Conservation (phyloP, 495 filamentous ascomycete genomes). For the Aspergillus nanangensis region DNA sequence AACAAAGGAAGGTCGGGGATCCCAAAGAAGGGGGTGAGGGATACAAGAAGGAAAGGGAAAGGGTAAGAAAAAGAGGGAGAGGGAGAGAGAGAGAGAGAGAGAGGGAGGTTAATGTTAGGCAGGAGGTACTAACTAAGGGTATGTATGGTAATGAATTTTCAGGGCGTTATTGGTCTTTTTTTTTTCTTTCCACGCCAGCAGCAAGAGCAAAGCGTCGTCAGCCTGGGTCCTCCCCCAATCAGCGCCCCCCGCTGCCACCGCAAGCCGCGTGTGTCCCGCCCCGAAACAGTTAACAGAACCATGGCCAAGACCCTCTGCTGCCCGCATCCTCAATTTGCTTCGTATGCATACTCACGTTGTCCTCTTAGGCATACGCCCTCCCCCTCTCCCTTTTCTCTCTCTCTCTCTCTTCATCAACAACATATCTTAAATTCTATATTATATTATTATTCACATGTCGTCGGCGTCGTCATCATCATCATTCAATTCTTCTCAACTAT, state of each 20-base stretch:
- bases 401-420: too few species aligned
- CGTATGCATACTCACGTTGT: not conserved
- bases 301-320: conserved; percentile 27
- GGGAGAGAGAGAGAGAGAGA: conserved; percentile 2
- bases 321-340: conserved; percentile 9
- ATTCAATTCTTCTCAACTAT: too few species aligned
- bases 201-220: conserved; percentile 42
- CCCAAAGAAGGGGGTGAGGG: conserved; percentile 2
- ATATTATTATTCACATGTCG: too few species aligned
- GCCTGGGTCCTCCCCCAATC: conserved; percentile 38
- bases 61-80: conserved; percentile 11
- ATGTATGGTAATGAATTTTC: conserved; percentile 4
- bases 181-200: conserved; percentile 25
- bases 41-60: conserved; percentile 14
- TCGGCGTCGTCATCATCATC: too few species aligned
- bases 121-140: not conserved
- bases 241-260: conserved; percentile 28
- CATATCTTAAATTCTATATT: too few species aligned
- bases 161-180: conserved; percentile 9
- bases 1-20: conserved; percentile 5
- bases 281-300: conserved; percentile 23
- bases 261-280: conserved; percentile 44
- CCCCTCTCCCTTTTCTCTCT: not conserved
- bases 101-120: not conserved
- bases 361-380: not conserved